Conservation (phyloP, 176 grass and related monocot genomes). For the bread wheat (Triticum aestivum) region IWGSC_CS_RefSeq_v2.1 NC_057801.1:787175872-787176371, state of each 20-base stretch:
- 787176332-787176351: slow-evolving; percentile 38
- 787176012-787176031: neutral
- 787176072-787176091: neutral
- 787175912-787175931: too few relatives aligned
- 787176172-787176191: neutral
- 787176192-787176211: slow-evolving; percentile 5
- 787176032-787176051: neutral
- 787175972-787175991: too few relatives aligned
- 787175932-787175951: too few relatives aligned
- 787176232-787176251: neutral
- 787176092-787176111: slow-evolving; percentile 32
- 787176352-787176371: neutral
- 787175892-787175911: too few relatives aligned
- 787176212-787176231: neutral
- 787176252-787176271: neutral
- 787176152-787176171: neutral
- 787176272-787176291: neutral
- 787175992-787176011: neutral
- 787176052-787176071: slow-evolving; percentile 4
- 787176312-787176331: neutral
- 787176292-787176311: neutral
- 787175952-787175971: too few relatives aligned
- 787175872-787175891: too few relatives aligned
- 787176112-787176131: neutral
- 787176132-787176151: neutral